Base-by-base conservation (phyloP, 2,329 filamentous ascomycete species). In the Elsinoe perseae region DNA sequence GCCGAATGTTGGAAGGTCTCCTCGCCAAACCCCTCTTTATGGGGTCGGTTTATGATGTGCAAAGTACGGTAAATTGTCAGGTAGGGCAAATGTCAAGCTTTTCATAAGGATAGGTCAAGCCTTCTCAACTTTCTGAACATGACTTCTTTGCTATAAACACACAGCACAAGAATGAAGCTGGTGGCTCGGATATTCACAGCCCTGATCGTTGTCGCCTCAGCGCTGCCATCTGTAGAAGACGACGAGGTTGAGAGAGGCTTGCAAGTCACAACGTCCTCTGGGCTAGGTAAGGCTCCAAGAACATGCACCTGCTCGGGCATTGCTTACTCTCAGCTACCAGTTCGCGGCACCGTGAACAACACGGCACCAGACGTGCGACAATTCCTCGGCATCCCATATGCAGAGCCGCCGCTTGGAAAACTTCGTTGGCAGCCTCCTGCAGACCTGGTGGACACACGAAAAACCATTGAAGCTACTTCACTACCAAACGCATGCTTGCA, bases 331-430 rank as follows among this genome's bases (percentile, higher is more conserved):
- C 20, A 18, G 20, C 1, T 3, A 10, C 2, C 9, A 44, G 40
- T 44, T n/a, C 40, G 40, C 20, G 61, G 61, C 16, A 58, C 36
- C 5, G 48, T 61, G 28, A 57, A 61, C 27, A 25, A 48, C 3
- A 48, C 44, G 1, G 43, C 42, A 10, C 61, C 58, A 3, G 50
- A 58, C 21, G 60, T 61, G 20, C 46, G 57, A 25, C 62, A 64
- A 28, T 65, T 62, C 50, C 58, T 64, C n/a, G 62, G 64, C 14
- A 60, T 65, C 9, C 63, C 63, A 16, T 64, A 60, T 46, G 64
- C 62, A 18, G 56, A 60, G 23, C 63, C 63, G 5, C 64, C 64
- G n/a, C 44, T 62, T 18, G 64, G 62, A 21, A 44, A 57, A 38
- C 54, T 63, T 10, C 59, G 64, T 14, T 64, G 61, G 57, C 59